Percentiles rank a stretch among this genome's conserved stretches.
Evolutionary conservation across 257 asterid genomes (phyloP).

Genomic region (Anisodus tanguticus): DNA sequence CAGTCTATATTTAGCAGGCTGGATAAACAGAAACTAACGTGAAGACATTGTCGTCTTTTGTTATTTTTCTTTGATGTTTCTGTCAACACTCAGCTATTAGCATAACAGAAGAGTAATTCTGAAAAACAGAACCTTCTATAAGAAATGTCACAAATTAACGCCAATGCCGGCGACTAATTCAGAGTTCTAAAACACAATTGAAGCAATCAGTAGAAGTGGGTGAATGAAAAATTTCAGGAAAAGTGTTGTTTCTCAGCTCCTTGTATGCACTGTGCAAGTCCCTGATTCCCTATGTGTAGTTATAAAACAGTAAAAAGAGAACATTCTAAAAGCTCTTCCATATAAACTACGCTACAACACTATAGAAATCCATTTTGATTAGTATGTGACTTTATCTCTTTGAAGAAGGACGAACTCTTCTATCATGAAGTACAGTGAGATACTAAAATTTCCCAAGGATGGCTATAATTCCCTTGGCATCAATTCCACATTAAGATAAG

Average conservation of each 20-base stretch:
- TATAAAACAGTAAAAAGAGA: background rate
- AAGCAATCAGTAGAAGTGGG: background rate
- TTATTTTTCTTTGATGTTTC: background rate
- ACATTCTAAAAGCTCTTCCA: background rate
- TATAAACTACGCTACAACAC: no score
- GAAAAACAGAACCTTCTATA: background rate
- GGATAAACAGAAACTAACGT: background rate
- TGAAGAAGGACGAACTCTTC: no score
- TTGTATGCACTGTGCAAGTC: constrained; percentile 74
- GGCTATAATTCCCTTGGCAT: no score
- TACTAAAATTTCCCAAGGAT: no score
- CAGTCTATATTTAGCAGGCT: background rate
- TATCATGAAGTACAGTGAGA: no score
- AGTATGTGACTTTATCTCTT: no score
- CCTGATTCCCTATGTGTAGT: background rate
- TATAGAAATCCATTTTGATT: no score
- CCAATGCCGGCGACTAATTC: background rate
- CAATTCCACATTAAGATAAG: no score
- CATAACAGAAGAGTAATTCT: background rate
- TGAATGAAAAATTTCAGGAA: constrained; percentile 67
- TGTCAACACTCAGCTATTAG: background rate
- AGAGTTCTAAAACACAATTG: background rate
- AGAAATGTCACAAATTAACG: no score
- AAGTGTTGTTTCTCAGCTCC: constrained; percentile 81
- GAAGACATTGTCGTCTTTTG: background rate